A percentile compares a stretch with the other conserved stretches of the same genome.
Conservation (phyloP, 352 stramenopile species). For the Pythium myriotylum region DNA sequence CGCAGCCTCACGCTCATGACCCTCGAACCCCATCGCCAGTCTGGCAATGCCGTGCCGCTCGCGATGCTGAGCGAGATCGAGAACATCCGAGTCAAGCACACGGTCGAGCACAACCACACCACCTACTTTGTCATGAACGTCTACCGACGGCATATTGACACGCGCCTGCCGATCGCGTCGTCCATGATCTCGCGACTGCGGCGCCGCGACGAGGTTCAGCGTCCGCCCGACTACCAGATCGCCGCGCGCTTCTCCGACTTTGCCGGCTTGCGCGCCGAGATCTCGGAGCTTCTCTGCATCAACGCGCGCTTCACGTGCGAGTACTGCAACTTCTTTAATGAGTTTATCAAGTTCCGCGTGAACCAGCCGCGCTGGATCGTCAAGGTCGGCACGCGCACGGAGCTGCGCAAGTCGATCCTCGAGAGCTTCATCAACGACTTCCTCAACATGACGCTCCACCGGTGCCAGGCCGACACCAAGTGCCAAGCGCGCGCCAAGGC, state of each 20-base stretch:
- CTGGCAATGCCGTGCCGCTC: slow-evolving; percentile 57
- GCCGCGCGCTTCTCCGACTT: slow-evolving; percentile 69
- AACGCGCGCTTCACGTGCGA: slow-evolving; percentile 49
- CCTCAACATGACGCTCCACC: slow-evolving; percentile 23
- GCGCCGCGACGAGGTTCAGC: slow-evolving; percentile 3
- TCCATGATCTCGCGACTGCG: slow-evolving; percentile 22
- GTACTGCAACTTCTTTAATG: slow-evolving; percentile 49
- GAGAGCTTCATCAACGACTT: slow-evolving; percentile 34
- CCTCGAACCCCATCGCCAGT: slow-evolving; percentile 51
- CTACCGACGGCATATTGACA: slow-evolving; percentile 43
- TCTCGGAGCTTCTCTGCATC: slow-evolving; percentile 52
- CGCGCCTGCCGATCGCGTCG: slow-evolving; percentile 24
- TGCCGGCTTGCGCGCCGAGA: slow-evolving; percentile 48
- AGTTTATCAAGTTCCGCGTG: slow-evolving; percentile 42
- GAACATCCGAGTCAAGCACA: slow-evolving; percentile 45
- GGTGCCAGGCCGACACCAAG: slow-evolving; percentile 16
- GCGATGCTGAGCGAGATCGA: slow-evolving; percentile 56
- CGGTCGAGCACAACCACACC: slow-evolving; percentile 46
- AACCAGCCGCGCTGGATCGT: slow-evolving; percentile 30
- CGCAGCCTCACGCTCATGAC: slow-evolving; percentile 26
- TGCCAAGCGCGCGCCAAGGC: slow-evolving; percentile 20
- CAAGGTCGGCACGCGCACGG: slow-evolving; percentile 28
- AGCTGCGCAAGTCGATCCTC: slow-evolving; percentile 28
- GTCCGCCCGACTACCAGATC: slow-evolving; percentile 55
- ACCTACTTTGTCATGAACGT: slow-evolving; percentile 65